phyloP scores from a whole-genome alignment of 352 stramenopile genomes.

The Phytophthora fragariae region DNA sequence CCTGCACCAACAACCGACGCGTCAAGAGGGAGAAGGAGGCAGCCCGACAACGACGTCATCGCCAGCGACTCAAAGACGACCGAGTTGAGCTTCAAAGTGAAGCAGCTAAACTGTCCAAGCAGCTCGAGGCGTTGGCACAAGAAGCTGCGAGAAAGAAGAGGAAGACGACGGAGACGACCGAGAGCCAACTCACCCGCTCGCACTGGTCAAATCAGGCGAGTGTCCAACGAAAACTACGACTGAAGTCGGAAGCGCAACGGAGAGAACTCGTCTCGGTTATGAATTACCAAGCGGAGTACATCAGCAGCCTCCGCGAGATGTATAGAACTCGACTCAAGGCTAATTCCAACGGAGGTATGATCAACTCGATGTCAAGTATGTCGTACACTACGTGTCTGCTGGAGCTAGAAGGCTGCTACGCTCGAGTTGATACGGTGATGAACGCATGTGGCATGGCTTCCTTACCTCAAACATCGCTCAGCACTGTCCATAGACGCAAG shows the following conservation, averaged over 20 bases:
- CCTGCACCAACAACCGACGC: background rate
- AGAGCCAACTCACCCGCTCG: background rate
- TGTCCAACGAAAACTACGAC: slow-evolving; percentile 8
- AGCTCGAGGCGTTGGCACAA: background rate
- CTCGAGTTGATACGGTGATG: slow-evolving; percentile 22
- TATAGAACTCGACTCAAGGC: background rate
- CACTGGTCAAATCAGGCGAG: slow-evolving; percentile 10
- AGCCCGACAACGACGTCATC: slow-evolving; percentile 29
- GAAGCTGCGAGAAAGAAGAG: background rate
- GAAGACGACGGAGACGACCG: background rate
- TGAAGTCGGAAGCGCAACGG: slow-evolving; percentile 21
- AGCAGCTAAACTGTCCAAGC: slow-evolving; percentile 14
- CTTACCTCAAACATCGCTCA: slow-evolving; percentile 17
- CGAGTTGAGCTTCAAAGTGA: slow-evolving; percentile 17
- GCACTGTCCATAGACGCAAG: slow-evolving; percentile 10
- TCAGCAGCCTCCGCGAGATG: slow-evolving; percentile 11
- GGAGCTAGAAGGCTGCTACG: slow-evolving; percentile 33
- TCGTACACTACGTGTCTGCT: slow-evolving; percentile 29
- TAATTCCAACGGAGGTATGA: no score
- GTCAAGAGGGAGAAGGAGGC: slow-evolving; percentile 25
- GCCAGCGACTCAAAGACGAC: slow-evolving; percentile 18
- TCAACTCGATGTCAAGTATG: slow-evolving; percentile 2
- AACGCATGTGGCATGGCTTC: slow-evolving; percentile 11
- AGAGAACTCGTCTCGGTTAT: slow-evolving; percentile 14
- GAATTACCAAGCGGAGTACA: slow-evolving; percentile 20